Evolutionary conservation across 2,329 filamentous ascomycete genomes (phyloP), one percentile per base, ranked within the genome.

Genomic region (Cordyceps javanica): DNA sequence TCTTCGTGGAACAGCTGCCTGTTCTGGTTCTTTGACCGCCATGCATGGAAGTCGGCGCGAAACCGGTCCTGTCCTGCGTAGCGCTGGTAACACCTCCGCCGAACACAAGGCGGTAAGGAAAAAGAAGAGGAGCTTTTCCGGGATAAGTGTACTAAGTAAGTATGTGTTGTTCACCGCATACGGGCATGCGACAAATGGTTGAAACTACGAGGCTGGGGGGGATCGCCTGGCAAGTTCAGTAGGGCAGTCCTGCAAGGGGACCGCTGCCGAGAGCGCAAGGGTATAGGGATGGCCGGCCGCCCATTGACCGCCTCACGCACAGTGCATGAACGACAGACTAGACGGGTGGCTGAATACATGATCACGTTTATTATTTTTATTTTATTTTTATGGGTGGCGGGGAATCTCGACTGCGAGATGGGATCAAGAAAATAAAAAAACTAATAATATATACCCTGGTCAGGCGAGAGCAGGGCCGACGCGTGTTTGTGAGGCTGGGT

Each of bases 291-390:
- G 41, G 36, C 36, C 34, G 21, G 54, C 36, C 44, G 28, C 54
- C 30, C 54, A 57, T 44, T 57, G 54, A 57, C 54, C 54, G 54
- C 54, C 48, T 50, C 54, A 42, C 39, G 54, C 25, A 44, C 54
- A 38, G 45, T 57, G 54, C 54, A 57, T 57, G 45, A 57, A 50
- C 44, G 38, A 49, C 54, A 34, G 28, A 50, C 44, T 30, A 50
- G 36, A 57, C 30, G 44, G 25, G 45, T 57, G 54, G 45, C 45
- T 57, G 54, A 34, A 49, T 26, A 26, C 42, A 25, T 26, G 7
- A 49, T 57, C 45, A 23, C 45, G n/a, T 32, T 57, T 42, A 25
- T 56, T 26, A 32, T 42, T 32, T 39, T 13, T 53, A 41, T 36
- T 25, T 46, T 14, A 34, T 25, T 11, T 46, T 14, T 39, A n/a